Base-by-base conservation (phyloP, 495 filamentous ascomycete species). In the Rostrohypoxylon terebratum region DNA sequence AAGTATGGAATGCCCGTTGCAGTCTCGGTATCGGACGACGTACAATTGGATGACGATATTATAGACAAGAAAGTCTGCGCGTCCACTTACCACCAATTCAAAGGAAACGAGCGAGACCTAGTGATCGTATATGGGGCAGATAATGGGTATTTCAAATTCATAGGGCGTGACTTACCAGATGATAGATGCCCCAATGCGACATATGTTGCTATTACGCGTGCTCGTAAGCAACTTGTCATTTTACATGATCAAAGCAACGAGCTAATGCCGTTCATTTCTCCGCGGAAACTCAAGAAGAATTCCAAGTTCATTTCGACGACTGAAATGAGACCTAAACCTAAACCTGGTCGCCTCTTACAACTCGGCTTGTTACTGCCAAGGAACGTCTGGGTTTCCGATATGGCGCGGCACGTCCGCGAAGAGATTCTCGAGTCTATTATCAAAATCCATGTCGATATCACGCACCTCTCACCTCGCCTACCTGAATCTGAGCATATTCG, bases 31-130 rank as follows among this genome's bases (percentile, higher is more conserved):
- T 57, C 53, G 13, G 53, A 57, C 8, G 53, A 57, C 2, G 33
- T 57, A 9, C 53, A 34, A 20, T 18, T 57, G 10, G 31, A 57
- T 18, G 53, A 38, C 18, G 31, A 57, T 20, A 16, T 57, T 38
- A 57, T 57, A 18, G 18, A 38, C 33, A 38, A 38, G 4, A 57
- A 57, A 20, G 16, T 57, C n/a, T 57, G 53, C 33, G 53, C 33
- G 20, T 57, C 53, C 38, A 57, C 53, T 3, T 57, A 57, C 9
- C 53, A 57, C 25, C 53, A 57, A 38, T 57, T 57, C 53, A 57
- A 57, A n/a, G 53, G 53, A 57, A 57, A 38, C 33, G 31, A 57
- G 18, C 53, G 53, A 57, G 53, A 57, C 10, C 31, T 57, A 5
- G 53, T 57, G 1, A 57, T 57, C 31, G 53, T 57, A 20, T 57